Base-by-base conservation (phyloP, 805 yeast species). In the Deakozyma indianensis region DNA sequence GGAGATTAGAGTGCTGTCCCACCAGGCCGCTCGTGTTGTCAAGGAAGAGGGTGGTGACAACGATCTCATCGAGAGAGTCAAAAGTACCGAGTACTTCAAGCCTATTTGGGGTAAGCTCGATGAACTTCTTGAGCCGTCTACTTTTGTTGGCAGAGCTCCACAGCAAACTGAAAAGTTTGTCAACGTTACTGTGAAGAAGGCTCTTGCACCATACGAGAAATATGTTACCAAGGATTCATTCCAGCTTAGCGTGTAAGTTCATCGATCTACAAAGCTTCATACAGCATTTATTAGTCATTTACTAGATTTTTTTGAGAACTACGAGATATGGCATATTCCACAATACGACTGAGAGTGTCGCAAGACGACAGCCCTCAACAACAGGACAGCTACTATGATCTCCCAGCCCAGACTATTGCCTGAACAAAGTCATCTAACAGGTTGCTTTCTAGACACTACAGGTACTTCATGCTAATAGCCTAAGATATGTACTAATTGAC, bases 21-120 rank as follows among this genome's bases (percentile, higher is more conserved):
- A 92, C 65, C 90, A 92, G 70, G 98, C 98, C 11, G 88, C 95
- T 49, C 88, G 85, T 44, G 96, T 88, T 50, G 98, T 92, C 48
- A 92, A 92, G 67, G 95, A 87, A 66, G 81, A 92, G 69, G 98
- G 98, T 67, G 96, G 97, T 50, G 98, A 92, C 64, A 92, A 92
- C 60, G 98, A 92, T 65, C 75, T 92, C 62, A 92, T 88, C 54
- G 92, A 88, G 65, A 77, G 96, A 65, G 71, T 88, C 56, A 77
- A 73, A 66, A 73, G 71, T 42, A 84, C 85, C 50, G 71, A 72
- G 48, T 88, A 85, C 70, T 88, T 88, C 69, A 68, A 76, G 62
- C 98, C 98, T 48, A 81, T 92, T 54, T 84, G 94, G 84, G 67
- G 59, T 47, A 86, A 92, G 43, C 74, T 92, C 59, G 96, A 83